Conservation (phyloP, 805 yeast species). For the Saturnispora dispora region DNA sequence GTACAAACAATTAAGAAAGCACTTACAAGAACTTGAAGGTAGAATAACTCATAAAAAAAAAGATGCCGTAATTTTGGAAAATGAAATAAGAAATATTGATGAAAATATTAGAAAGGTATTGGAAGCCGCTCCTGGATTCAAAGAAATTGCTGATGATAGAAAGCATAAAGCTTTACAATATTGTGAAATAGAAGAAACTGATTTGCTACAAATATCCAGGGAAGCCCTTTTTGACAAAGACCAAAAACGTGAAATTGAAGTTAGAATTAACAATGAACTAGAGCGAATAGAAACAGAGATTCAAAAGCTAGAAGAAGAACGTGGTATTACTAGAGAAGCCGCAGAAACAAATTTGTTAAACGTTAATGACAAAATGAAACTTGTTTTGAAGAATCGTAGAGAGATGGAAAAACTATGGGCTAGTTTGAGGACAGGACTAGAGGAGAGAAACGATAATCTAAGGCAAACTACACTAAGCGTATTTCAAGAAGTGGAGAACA, state of each 20-base stretch:
- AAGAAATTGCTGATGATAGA: constrained; percentile 1
- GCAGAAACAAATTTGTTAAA: constrained; percentile 39
- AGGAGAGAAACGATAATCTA: constrained; percentile 35
- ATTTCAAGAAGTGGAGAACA: constrained; percentile 41
- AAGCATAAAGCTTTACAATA: constrained; percentile 28
- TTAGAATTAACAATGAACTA: constrained; percentile 40
- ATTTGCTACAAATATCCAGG: constrained; percentile 32
- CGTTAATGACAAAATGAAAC: constrained; percentile 34
- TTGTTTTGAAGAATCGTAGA: constrained; percentile 33
- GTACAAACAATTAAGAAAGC: constrained; percentile 9
- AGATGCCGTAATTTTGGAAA: constrained; percentile 11
- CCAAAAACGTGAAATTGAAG: not conserved
- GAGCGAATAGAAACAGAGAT: constrained; percentile 38
- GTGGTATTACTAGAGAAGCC: constrained; percentile 50
- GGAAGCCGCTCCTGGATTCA: constrained; percentile 1
- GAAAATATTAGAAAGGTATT: constrained; percentile 3
- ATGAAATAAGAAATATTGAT: constrained; percentile 1
- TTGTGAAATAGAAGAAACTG: constrained; percentile 42
- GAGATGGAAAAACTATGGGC: constrained; percentile 26
- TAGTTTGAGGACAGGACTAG: constrained; percentile 30
- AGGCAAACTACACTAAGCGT: constrained; percentile 32
- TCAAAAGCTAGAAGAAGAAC: constrained; percentile 39
- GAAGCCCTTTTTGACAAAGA: constrained; percentile 20
- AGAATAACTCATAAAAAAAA: constrained; percentile 7
- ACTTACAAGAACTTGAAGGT: not conserved